Percentiles rank a stretch among this genome's conserved stretches.
Conservation (phyloP, 768 basidiomycete genomes). For the Roridomyces roridus region DNA sequence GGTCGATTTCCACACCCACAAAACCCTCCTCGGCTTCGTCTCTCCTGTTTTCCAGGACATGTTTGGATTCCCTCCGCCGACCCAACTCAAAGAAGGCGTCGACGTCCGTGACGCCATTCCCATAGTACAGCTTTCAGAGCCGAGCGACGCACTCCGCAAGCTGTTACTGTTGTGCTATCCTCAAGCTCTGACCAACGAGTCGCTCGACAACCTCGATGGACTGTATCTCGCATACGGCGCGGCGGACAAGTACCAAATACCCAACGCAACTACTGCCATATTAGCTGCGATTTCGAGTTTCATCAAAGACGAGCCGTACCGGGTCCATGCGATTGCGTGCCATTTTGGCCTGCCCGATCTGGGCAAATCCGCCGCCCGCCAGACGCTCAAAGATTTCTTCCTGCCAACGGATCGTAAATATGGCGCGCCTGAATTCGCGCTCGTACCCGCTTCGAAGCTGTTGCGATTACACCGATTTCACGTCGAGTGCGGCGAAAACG, state of each 20-base stretch:
- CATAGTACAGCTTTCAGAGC: not conserved
- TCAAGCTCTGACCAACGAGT: not conserved
- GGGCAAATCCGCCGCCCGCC: not conserved
- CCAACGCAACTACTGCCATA: not conserved
- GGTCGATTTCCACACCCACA: slow-evolving; percentile 46
- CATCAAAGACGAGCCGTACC: not conserved
- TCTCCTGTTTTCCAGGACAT: slow-evolving; percentile 40
- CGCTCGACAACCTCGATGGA: not conserved
- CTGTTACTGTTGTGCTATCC: not conserved
- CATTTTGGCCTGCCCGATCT: not conserved
- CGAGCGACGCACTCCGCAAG: not conserved
- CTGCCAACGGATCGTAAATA: not conserved
- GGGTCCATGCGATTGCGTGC: not conserved
- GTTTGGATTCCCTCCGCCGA: slow-evolving; percentile 36
- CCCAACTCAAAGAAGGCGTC: not conserved
- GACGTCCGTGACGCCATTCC: not conserved
- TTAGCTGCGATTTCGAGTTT: not conserved
- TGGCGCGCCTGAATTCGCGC: not conserved
- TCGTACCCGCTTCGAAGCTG: not conserved
- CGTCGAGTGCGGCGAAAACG: not conserved
- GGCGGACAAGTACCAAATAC: slow-evolving; percentile 35
- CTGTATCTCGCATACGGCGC: not conserved
- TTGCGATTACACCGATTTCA: not conserved
- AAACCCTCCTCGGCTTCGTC: slow-evolving; percentile 44
- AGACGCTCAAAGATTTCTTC: not conserved